These are phyloP conservation scores for Nematocida ausubeli DNA, from an alignment of 371 early-diverging fungal species.

Conservation along the genomic window DNA sequence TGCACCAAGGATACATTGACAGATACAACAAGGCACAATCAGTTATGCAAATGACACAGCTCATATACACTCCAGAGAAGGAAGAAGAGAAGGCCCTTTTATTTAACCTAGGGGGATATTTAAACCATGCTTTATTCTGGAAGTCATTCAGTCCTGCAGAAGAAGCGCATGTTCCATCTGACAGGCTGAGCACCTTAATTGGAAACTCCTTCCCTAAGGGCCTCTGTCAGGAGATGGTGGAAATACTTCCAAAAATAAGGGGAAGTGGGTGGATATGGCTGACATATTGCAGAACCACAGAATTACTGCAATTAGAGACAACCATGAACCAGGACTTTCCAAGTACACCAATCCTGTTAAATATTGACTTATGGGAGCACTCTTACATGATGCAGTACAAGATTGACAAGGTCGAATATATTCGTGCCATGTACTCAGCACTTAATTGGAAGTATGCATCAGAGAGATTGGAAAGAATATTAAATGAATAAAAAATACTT, in stretches of 20 bases:
- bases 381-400: conserved; percentile 41
- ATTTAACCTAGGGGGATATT: conserved; percentile 39
- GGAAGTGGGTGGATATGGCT: conserved; percentile 55
- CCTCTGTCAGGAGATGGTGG: conserved; percentile 11
- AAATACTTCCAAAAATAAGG: not conserved
- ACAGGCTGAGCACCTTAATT: not conserved
- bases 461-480: conserved; percentile 18
- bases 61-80: not conserved
- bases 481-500: conserved; percentile 1
- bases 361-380: conserved; percentile 52
- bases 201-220: conserved; percentile 5
- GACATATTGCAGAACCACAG: not conserved
- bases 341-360: conserved; percentile 23
- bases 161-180: not conserved
- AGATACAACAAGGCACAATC: conserved; percentile 34
- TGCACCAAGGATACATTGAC: conserved; percentile 51
- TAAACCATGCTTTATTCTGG: conserved; percentile 53
- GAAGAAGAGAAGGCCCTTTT: conserved; percentile 27
- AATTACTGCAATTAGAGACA: not conserved
- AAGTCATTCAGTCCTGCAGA: conserved; percentile 1
- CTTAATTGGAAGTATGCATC: conserved; percentile 49
- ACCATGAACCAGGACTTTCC: conserved; percentile 52
- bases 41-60: not conserved
- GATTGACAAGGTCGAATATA: conserved; percentile 28
- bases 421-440: not conserved